Conservation (phyloP, 441 rosid species). For the Gossypium aridum region DNA sequence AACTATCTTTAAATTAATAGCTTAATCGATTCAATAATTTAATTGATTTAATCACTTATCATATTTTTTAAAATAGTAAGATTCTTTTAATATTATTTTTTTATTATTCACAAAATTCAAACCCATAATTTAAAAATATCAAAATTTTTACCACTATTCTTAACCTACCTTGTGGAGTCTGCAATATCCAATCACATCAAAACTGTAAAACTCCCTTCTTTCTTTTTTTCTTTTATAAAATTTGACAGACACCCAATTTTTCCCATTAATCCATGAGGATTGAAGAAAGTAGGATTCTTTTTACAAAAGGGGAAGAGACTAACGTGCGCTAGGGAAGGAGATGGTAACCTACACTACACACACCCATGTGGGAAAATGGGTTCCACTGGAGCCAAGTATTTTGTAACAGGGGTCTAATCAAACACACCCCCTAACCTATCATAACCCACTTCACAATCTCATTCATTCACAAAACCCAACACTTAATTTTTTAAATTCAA, state of each 20-base stretch:
- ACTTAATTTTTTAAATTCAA: neutral
- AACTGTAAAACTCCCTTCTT: constrained; percentile 22
- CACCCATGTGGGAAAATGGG: constrained; percentile 41
- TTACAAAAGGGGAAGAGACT: neutral
- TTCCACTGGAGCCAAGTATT: constrained; percentile 20
- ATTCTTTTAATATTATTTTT: too few relatives aligned
- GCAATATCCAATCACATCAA: constrained; percentile 29
- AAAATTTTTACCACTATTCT: too few relatives aligned
- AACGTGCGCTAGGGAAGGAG: neutral
- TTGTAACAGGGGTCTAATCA: constrained; percentile 23
- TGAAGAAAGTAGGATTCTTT: neutral
- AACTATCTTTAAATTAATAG: too few relatives aligned
- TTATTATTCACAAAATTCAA: too few relatives aligned
- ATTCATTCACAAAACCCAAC: neutral
- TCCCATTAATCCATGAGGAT: neutral
- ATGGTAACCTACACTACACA: constrained; percentile 14
- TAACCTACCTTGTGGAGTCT: constrained; percentile 13
- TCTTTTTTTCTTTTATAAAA: neutral
- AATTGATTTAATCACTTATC: too few relatives aligned
- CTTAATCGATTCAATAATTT: too few relatives aligned
- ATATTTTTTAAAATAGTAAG: too few relatives aligned
- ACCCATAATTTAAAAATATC: too few relatives aligned
- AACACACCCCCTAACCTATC: constrained; percentile 1
- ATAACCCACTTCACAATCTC: neutral
- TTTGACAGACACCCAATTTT: constrained; percentile 12